Base-by-base conservation (phyloP, 176 grass and related monocot genomes). In the Rhipidocladum racemiflorum region DNA sequence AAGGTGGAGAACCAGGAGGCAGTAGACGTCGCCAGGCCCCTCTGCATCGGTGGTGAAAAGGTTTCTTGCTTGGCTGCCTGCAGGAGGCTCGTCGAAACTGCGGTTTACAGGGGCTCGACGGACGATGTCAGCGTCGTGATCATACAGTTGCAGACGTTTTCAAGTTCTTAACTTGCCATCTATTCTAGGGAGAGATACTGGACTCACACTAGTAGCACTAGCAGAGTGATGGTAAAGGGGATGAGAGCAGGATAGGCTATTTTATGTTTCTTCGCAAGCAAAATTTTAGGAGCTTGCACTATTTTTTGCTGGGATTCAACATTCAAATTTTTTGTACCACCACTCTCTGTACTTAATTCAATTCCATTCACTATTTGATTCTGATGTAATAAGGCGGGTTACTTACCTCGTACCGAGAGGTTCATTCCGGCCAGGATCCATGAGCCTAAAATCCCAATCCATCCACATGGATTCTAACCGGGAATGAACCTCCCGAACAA, bases 1-100 rank as follows among this genome's bases (percentile, higher is more conserved):
- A 94, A 91, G 72, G 89, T 99, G 71, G 86, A 78, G 68, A 99
- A 99, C 68, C 97, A 99, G 81, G 97, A 99, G 83, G 97, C 97
- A 0, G 84, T 99, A 3, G 87, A 94, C 84, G 78, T 92, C 23
- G 85, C 80, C 32, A 70, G 93, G 0, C 87, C 89, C 23, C 65
- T 90, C 61, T 96, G 83, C 73, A 66, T 73, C 45, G 49, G 54
- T 25, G 77, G 72, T 25, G 39, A 80, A 20, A 90, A 87, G 29
- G 35, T 76, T 51, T 82, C 84, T 42, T 15, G 86, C 55, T 46
- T 94, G 24, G 83, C 85, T 75, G 93, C 97, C 6, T 99, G 97
- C 74, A 90, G 83, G 68, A 92, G 61, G 83, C 91, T 99, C 53
- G 91, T 78, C 1, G 91, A 99, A 36, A 68, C 87, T 7, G 88